Evolutionary conservation across 805 yeast genomes (phyloP), one percentile per base, ranked within the genome.

Genomic region (Candida nemodendra): DNA sequence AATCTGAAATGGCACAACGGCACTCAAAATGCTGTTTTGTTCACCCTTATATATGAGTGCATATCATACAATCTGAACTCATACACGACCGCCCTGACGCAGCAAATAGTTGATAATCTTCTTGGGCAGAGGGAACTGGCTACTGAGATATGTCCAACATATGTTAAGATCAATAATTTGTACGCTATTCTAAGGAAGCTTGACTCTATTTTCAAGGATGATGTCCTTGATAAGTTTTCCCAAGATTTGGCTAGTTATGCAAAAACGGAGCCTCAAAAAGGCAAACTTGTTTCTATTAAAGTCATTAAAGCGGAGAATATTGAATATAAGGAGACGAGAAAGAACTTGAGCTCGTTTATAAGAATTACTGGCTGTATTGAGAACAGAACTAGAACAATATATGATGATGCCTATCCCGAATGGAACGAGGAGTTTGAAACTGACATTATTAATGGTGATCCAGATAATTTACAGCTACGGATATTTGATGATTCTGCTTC

Each of bases 361-460:
- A 40, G 47, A 30, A n/a, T 45, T 7, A 30, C 40, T 11, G 54
- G 52, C 2, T 23, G 45, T 21, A 38, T 50, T 13, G 46, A 50
- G 16, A 31, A 44, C 31, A 32, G 48, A 28, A 50, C 52, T 7
- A 37, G 54, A 33, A 50, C 52, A 8, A 38, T 50, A 7, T 2
- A 22, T 1, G 13, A 33, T 4, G 42, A 43, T 12, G 35, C 46
- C 2, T 45, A 35, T 17, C 51, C 53, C 13, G 41, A 41, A 34
- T 48, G 53, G 54, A 34, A 42, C 26, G 53, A 50, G 37, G 48
- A 48, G 24, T 50, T 48, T 33, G 51, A 50, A 30, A 32, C 45
- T n/a, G 42, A 40, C 9, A 17, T 42, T 8, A 34, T 34, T 12
- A 37, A 44, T n/a, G 26, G 35, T 7, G 21, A 29, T 12, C 14